Conservation (phyloP, 1,284 basidiomycete genomes). For the Malassezia pachydermatis region DNA sequence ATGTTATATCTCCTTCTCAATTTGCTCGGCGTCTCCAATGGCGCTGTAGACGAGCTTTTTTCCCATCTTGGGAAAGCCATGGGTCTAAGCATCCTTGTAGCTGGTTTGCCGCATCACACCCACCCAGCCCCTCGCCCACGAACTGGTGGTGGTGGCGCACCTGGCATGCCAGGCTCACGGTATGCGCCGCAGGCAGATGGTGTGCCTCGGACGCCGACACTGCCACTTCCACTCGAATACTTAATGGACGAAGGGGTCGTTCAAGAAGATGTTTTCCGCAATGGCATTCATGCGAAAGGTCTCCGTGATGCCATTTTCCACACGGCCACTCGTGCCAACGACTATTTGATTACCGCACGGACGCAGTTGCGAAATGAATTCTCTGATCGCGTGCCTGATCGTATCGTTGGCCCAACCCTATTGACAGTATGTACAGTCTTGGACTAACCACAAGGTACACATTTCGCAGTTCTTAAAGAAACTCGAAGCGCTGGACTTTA, state of each 20-base stretch:
- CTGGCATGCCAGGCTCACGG: slow-evolving; percentile 7
- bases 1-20: slow-evolving; percentile 34
- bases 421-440: slow-evolving; percentile 55
- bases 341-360: slow-evolving; percentile 74
- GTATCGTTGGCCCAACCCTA: slow-evolving; percentile 67
- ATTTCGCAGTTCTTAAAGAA: slow-evolving; percentile 63
- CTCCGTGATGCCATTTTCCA: slow-evolving; percentile 68
- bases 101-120: slow-evolving; percentile 35
- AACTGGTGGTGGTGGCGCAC: slow-evolving; percentile 8
- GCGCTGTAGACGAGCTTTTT: slow-evolving; percentile 34
- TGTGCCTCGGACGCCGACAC: slow-evolving; percentile 37
- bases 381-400: slow-evolving; percentile 57
- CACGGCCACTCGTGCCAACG: slow-evolving; percentile 79
- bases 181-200: slow-evolving; percentile 13
- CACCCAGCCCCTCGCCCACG: slow-evolving; percentile 31
- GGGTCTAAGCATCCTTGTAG: slow-evolving; percentile 31
- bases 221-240: slow-evolving; percentile 75
- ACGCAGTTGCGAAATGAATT: slow-evolving; percentile 60
- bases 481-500: slow-evolving; percentile 68
- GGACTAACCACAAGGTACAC: slow-evolving; percentile 56
- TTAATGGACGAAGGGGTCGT: slow-evolving; percentile 66
- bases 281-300: slow-evolving; percentile 58
- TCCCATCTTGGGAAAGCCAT: slow-evolving; percentile 46
- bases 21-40: slow-evolving; percentile 30
- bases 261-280: slow-evolving; percentile 75